Conservation (phyloP, 768 basidiomycete species). For the Naganishia vishniacii region DNA sequence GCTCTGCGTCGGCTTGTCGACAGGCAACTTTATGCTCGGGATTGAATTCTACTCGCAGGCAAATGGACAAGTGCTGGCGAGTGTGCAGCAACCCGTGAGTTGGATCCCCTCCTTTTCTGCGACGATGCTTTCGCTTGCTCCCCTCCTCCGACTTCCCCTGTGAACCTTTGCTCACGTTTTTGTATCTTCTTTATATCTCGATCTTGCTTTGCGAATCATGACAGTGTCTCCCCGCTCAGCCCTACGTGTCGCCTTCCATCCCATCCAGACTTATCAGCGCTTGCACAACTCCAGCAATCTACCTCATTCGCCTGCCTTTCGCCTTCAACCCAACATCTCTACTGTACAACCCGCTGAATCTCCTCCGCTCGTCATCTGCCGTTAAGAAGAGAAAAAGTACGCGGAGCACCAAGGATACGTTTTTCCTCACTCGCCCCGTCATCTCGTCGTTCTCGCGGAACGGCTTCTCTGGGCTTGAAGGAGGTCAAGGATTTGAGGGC, state of each 20-base stretch:
- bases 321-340: not conserved
- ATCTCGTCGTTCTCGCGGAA: not conserved
- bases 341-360: slow-evolving; percentile 15
- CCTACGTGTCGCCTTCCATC: slow-evolving; percentile 3
- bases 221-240: slow-evolving; percentile 27
- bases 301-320: slow-evolving; percentile 4
- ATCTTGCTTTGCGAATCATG: not conserved
- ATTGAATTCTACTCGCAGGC: slow-evolving; percentile 34
- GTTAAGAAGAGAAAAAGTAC: not conserved
- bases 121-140: no score
- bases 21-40: slow-evolving; percentile 47
- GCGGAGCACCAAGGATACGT: slow-evolving; percentile 13
- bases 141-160: no score
- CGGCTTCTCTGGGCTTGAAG: not conserved
- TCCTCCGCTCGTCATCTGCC: not conserved
- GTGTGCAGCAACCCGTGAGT: slow-evolving; percentile 26
- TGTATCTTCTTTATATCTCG: not conserved
- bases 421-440: slow-evolving; percentile 20
- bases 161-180: no score
- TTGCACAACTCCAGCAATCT: not conserved
- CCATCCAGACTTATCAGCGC: slow-evolving; percentile 3
- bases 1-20: not conserved
- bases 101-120: no score
- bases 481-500: not conserved
- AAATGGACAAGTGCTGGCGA: slow-evolving; percentile 9